Evolutionary conservation across 2,329 filamentous ascomycete genomes (phyloP).

Genomic region (Lasiodiplodia hormozganensis): DNA sequence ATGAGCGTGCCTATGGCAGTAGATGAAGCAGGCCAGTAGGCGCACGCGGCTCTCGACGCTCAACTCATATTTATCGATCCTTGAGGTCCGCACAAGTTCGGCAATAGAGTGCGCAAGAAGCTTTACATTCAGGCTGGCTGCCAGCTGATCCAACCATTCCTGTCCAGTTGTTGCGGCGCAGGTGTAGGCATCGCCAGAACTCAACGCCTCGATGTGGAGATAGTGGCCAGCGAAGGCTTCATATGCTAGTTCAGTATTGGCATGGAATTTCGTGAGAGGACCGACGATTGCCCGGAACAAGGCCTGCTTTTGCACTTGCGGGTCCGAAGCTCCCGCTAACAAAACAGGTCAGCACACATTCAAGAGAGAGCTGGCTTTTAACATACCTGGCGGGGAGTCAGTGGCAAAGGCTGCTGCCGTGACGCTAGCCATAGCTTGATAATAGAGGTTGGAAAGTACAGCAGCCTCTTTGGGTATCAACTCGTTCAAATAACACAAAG

Average conservation of each 20-base stretch:
- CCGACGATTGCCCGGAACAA: slow-evolving; percentile 30
- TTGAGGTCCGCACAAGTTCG: slow-evolving; percentile 38
- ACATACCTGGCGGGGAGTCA: not conserved
- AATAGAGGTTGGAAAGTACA: slow-evolving; percentile 41
- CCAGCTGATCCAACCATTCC: slow-evolving; percentile 49
- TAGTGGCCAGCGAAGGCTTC: slow-evolving; percentile 23
- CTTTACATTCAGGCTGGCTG: slow-evolving; percentile 59
- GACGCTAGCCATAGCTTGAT: slow-evolving; percentile 32
- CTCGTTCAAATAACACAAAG: slow-evolving; percentile 41
- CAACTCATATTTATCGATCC: slow-evolving; percentile 37
- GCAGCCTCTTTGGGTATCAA: slow-evolving; percentile 45
- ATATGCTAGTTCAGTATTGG: slow-evolving; percentile 30
- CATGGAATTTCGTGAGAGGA: slow-evolving; percentile 43
- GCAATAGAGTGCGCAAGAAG: slow-evolving; percentile 46
- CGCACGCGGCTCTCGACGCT: slow-evolving; percentile 56
- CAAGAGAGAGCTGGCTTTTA: not conserved
- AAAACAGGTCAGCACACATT: not conserved
- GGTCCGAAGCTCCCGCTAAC: too few relatives aligned
- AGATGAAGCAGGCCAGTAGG: slow-evolving; percentile 67
- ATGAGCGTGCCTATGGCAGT: slow-evolving; percentile 60
- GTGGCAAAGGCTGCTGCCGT: slow-evolving; percentile 5
- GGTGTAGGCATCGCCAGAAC: slow-evolving; percentile 47
- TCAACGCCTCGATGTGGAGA: slow-evolving; percentile 26
- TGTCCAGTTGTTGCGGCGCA: slow-evolving; percentile 38
- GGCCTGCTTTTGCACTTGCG: slow-evolving; percentile 1